Evolutionary conservation across 2,329 filamentous ascomycete genomes (phyloP).

Genomic region (Coniochaeta sp.): DNA sequence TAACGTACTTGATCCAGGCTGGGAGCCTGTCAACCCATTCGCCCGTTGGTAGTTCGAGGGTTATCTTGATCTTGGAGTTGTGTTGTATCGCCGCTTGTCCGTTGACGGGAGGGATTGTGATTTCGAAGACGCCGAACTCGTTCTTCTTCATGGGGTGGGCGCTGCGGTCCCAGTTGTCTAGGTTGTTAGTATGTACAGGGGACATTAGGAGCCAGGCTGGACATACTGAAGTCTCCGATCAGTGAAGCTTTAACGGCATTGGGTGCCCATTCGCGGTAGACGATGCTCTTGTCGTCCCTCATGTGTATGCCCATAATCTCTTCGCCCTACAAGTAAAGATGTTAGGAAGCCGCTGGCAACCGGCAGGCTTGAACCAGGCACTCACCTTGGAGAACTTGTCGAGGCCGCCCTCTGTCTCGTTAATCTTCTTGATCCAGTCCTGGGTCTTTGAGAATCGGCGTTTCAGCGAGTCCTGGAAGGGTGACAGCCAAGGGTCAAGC

Average conservation of each 20-base stretch:
- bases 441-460: conserved; percentile 73
- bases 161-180: conserved; percentile 79
- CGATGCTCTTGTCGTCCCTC: conserved; percentile 72
- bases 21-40: conserved; percentile 83
- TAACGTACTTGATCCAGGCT: conserved; percentile 96
- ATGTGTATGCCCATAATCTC: conserved; percentile 85
- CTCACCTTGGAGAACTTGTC: conserved; percentile 80
- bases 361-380: conserved; percentile 7
- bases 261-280: conserved; percentile 94
- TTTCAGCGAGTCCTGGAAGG: conserved; percentile 72
- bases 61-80: conserved; percentile 95
- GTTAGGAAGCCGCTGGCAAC: conserved; percentile 12
- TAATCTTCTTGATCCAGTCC: conserved; percentile 78
- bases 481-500: conserved; percentile 83
- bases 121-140: conserved; percentile 78
- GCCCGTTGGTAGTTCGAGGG: conserved; percentile 70
- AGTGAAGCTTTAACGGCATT: conserved; percentile 79
- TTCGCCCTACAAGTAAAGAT: conserved; percentile 55
- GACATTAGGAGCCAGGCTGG: neutral
- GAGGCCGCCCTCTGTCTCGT: conserved; percentile 78
- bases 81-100: conserved; percentile 78
- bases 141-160: conserved; percentile 85
- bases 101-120: conserved; percentile 64
- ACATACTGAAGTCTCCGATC: conserved; percentile 87
- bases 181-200: conserved; percentile 25